Conservation (phyloP, 73 alveolate genomes). For the Paramecium bursaria region DNA sequence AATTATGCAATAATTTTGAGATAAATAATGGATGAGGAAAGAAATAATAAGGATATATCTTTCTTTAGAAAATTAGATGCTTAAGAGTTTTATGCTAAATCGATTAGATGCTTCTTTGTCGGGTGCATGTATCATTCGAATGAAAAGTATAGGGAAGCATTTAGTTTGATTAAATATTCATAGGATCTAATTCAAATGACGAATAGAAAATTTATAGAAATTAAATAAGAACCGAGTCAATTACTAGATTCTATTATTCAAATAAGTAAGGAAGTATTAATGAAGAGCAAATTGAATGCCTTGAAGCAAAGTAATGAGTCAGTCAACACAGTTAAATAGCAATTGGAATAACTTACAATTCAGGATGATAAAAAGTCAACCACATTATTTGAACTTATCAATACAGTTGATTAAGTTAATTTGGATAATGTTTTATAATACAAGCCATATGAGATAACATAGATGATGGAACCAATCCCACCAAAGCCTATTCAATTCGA, state of each 20-base stretch:
- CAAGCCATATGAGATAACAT: slow-evolving; percentile 20
- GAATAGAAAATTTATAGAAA: slow-evolving; percentile 59
- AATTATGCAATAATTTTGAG: slow-evolving; percentile 45
- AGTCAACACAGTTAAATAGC: not conserved
- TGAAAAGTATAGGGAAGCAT: slow-evolving; percentile 63
- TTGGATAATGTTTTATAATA: slow-evolving; percentile 37
- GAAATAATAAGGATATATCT: slow-evolving; percentile 50
- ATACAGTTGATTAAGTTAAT: slow-evolving; percentile 26
- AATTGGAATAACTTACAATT: not conserved
- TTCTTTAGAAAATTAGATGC: slow-evolving; percentile 65
- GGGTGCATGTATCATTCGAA: slow-evolving; percentile 55
- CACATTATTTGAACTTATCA: slow-evolving; percentile 37
- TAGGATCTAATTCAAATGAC: slow-evolving; percentile 52
- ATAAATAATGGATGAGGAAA: slow-evolving; percentile 67
- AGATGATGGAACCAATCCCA: slow-evolving; percentile 34
- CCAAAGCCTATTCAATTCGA: slow-evolving; percentile 57
- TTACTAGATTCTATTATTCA: not conserved
- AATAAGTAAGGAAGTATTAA: not conserved
- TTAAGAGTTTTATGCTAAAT: slow-evolving; percentile 62
- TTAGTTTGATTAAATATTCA: slow-evolving; percentile 35
- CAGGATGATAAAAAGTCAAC: slow-evolving; percentile 2
- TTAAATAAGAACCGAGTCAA: slow-evolving; percentile 8
- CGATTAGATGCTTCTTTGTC: slow-evolving; percentile 62
- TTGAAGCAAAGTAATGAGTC: not conserved
- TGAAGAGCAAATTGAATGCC: slow-evolving; percentile 33